phyloP scores from a whole-genome alignment of 2,329 filamentous ascomycete genomes.

The Trichophyton verrucosum region DNA sequence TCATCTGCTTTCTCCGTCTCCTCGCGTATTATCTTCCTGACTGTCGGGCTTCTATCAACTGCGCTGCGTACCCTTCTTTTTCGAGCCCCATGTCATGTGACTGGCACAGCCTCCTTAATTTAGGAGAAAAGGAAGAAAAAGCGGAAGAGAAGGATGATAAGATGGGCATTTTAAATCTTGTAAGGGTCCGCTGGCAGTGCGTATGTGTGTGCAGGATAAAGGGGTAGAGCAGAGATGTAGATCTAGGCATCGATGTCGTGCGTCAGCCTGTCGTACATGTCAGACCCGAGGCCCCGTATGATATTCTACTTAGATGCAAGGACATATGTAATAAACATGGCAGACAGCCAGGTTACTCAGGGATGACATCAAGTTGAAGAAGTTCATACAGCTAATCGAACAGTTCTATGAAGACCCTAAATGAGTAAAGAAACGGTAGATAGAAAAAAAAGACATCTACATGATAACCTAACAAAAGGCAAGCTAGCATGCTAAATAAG shows the following conservation, averaged over 20 bases:
- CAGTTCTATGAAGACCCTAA: neutral
- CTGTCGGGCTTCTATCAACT: neutral
- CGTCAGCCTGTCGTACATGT: neutral
- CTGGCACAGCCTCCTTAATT: neutral
- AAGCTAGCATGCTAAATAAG: neutral
- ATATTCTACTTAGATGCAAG: no score
- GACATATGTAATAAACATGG: no score
- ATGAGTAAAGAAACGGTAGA: neutral
- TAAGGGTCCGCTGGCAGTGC: no score
- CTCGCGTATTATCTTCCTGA: neutral
- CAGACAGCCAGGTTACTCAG: no score
- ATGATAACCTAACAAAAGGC: neutral
- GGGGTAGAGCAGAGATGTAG: neutral
- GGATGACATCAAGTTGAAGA: neutral
- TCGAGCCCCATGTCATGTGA: neutral
- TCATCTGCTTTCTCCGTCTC: neutral
- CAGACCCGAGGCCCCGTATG: neutral
- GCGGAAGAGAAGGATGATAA: neutral
- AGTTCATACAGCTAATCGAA: neutral
- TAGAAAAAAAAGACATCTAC: neutral
- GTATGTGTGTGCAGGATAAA: no score
- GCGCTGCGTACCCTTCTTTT: neutral
- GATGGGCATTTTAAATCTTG: neutral
- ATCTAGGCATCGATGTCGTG: neutral
- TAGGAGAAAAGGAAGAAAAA: neutral